Percentiles rank a stretch among this genome's conserved stretches.
Conservation (phyloP, 352 stramenopile species). For the Phytophthora syringae region DNA sequence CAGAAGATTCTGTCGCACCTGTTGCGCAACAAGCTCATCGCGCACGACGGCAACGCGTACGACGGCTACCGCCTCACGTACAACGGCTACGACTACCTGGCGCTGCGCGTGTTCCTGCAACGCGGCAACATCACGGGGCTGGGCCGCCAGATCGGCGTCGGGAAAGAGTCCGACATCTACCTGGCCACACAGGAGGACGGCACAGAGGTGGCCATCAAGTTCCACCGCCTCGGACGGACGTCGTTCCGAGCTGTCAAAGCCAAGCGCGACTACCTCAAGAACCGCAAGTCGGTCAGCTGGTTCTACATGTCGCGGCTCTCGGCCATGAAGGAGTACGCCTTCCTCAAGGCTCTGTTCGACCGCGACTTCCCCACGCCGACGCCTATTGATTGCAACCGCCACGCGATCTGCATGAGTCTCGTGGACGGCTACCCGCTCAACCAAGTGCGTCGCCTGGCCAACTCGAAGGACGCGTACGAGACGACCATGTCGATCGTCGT, state of each 20-base stretch:
- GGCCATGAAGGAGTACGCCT: constrained; percentile 99
- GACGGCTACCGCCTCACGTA: constrained; percentile 99
- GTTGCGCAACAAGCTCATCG: constrained; percentile 98
- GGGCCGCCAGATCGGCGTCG: constrained; percentile 96
- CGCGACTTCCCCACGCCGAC: constrained; percentile 97
- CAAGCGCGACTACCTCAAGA: constrained; percentile 99
- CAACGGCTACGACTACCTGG: constrained; percentile 99
- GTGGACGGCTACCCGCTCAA: constrained; percentile 96
- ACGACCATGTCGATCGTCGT: constrained; percentile 96
- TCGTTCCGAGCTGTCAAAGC: constrained; percentile 97
- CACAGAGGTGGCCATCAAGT: constrained; percentile 98
- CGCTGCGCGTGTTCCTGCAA: constrained; percentile 95
- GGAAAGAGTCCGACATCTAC: constrained; percentile 99
- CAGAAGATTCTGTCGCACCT: constrained; percentile 98
- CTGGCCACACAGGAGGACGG: constrained; percentile 93
- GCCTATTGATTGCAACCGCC: constrained; percentile 98
- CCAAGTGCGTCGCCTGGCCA: constrained; percentile 92
- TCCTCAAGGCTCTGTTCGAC: constrained; percentile 98
- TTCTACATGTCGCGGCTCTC: constrained; percentile 99
- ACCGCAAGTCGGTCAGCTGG: constrained; percentile 96
- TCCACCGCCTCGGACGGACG: constrained; percentile 99
- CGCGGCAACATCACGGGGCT: constrained; percentile 92
- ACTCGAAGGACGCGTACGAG: constrained; percentile 96
- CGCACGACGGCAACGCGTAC: constrained; percentile 97
- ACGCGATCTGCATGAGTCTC: constrained; percentile 98